Percentiles rank a stretch among this genome's conserved stretches.
Evolutionary conservation across 2,329 filamentous ascomycete species (phyloP).

Genomic region (Proliferodiscus dingleyae): DNA sequence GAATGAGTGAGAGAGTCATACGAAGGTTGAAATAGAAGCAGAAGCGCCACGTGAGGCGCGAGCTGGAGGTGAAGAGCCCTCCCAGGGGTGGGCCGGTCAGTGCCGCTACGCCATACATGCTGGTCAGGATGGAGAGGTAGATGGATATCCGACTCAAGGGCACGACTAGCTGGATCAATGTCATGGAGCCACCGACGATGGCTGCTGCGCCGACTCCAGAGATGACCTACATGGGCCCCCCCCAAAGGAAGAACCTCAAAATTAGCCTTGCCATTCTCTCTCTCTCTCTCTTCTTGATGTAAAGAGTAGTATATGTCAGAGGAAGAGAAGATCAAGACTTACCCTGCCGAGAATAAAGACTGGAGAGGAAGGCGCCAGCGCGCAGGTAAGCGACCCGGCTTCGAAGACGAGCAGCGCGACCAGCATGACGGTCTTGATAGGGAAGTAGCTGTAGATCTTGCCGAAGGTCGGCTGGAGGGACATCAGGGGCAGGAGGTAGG

Average conservation of each 20-base stretch:
- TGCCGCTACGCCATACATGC: slow-evolving; percentile 13
- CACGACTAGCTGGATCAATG: slow-evolving; percentile 30
- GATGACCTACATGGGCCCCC: too few relatives aligned
- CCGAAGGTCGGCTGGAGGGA: slow-evolving; percentile 23
- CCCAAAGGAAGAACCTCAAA: slow-evolving; percentile 31
- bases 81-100: slow-evolving; percentile 30
- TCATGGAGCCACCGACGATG: too few relatives aligned
- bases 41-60: slow-evolving; percentile 13
- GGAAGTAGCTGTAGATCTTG: slow-evolving; percentile 23
- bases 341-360: slow-evolving; percentile 32
- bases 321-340: too few relatives aligned
- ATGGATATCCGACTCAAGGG: slow-evolving; percentile 5
- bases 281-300: too few relatives aligned
- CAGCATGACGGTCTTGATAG: slow-evolving; percentile 18
- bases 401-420: slow-evolving; percentile 24
- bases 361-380: slow-evolving; percentile 23
- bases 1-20: too few relatives aligned
- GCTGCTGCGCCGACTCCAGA: too few relatives aligned
- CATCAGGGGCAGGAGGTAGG: slow-evolving; percentile 31
- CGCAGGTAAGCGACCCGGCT: slow-evolving; percentile 27
- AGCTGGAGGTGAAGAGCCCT: slow-evolving; percentile 28
- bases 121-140: slow-evolving; percentile 3
- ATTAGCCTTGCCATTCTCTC: slow-evolving; percentile 27
- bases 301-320: too few relatives aligned
- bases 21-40: slow-evolving; percentile 17